Base-by-base conservation (phyloP, 306 rosid species). In the Calophaca sinica region DNA sequence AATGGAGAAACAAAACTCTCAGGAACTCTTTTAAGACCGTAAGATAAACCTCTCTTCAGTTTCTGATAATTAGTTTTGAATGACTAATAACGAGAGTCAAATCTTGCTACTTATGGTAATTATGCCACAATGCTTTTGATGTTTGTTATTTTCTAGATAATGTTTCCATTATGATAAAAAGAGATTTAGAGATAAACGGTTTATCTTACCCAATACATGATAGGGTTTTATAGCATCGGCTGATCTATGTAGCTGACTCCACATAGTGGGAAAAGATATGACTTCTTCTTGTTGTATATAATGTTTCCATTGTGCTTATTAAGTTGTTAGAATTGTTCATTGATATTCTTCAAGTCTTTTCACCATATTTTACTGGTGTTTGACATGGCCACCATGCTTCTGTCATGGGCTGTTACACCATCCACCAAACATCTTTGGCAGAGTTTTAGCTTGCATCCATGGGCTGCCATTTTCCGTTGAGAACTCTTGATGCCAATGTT, bases 21-120 rank as follows among this genome's bases (percentile, higher is more conserved):
- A 4, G 98, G 98, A 75, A 86, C 97, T 67, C 90, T 91, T 76
- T 77, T 88, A 84, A 91, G 70, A 84, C 98, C 98, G 98, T 94
- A 87, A 89, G 97, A 78, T 62, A 79, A 33, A 50, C 62, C 67
- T 67, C 51, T 57, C 36, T 70, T 38, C 53, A 41, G 36, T 36
- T 59, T 77, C 63, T 45, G 7, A n/a, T 67, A 44, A 33, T 71
- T 9, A 59, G 29, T 48, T 65, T 53, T 53, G 29, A 36, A 67
- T 68, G 59, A 62, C 73, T 49, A n/a, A n/a, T n/a, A n/a, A n/a
- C n/a, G n/a, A n/a, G n/a, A n/a, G n/a, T n/a, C n/a, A n/a, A n/a
- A n/a, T n/a, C n/a, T n/a, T n/a, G n/a, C n/a, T n/a, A n/a, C n/a
- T n/a, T n/a, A n/a, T n/a, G n/a, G n/a, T n/a, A n/a, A n/a, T n/a